A percentile compares a stretch with the other conserved stretches of the same genome.
These are phyloP conservation scores for Mycena galericulata DNA, from an alignment of 768 basidiomycete species.

Conservation along the genomic window DNA sequence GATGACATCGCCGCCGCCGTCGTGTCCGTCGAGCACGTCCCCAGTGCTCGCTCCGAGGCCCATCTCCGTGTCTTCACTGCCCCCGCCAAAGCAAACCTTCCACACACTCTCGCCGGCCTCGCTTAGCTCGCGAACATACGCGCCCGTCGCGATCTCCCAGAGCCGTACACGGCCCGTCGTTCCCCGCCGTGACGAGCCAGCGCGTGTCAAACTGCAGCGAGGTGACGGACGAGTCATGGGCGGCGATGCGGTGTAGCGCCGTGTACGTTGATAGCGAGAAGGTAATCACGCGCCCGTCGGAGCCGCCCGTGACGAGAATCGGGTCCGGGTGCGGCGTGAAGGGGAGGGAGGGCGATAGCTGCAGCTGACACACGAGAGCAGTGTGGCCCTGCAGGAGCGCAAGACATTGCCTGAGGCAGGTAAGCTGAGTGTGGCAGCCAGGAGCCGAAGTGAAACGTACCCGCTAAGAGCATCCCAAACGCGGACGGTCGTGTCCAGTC, in stretches of 20 bases:
- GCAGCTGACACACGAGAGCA: conserved; percentile 91
- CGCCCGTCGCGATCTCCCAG: conserved; percentile 75
- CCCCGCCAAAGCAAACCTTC: conserved; percentile 80
- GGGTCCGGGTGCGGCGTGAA: conserved; percentile 84
- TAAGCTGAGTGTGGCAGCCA: conserved; percentile 5
- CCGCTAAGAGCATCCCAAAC: conserved; percentile 92
- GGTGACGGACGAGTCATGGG: conserved; percentile 91
- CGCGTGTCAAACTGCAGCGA: conserved; percentile 87
- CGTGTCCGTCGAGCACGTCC: conserved; percentile 64
- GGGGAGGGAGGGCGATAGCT: conserved; percentile 67
- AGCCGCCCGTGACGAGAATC: conserved; percentile 76
- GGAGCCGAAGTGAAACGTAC: conserved; percentile 57
- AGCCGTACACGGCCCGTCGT: conserved; percentile 86
- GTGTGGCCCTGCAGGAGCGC: conserved; percentile 93
- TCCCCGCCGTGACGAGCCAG: conserved; percentile 87
- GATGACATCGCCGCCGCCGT: conserved; percentile 68
- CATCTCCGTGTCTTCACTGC: conserved; percentile 29
- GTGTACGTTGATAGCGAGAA: conserved; percentile 64
- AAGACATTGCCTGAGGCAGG: conserved; percentile 70
- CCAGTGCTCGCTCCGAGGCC: conserved; percentile 10
- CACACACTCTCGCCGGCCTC: conserved; percentile 87
- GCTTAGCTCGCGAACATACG: conserved; percentile 80
- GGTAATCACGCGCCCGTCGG: conserved; percentile 84
- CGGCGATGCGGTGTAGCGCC: conserved; percentile 76
- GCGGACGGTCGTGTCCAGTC: conserved; percentile 93